Evolutionary conservation across 805 yeast species (phyloP), one percentile per base, ranked within the genome.

Genomic region (Candida tammaniensis): DNA sequence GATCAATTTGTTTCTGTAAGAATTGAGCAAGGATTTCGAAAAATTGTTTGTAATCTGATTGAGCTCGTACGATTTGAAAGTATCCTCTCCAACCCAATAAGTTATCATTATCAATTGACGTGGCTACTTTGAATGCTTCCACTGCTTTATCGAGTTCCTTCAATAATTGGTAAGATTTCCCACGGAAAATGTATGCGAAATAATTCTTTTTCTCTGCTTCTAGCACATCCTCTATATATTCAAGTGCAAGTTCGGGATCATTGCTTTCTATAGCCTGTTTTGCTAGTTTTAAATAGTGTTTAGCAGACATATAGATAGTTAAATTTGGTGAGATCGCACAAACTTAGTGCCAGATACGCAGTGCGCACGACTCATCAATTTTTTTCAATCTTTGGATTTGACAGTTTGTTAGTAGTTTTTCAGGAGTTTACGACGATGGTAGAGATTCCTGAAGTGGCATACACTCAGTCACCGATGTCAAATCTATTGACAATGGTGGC

Each of bases 41-140:
- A 53, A 73, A 80, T 2, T 56, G 36, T 4, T 53, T 48, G 42
- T 60, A 63, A 35, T 75, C 70, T 3, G 63, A 52, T 20, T 47
- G 44, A 9, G 57, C 47, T 35, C 60, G 58, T 8, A 60, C 65
- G 0, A 77, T 55, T 30, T 75, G 71, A 39, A 78, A 59, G 39
- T 81, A 67, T 1, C 98, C 98, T 49, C 85, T 86, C 94, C 93
- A 89, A 0, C 88, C 94, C 17, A 74, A 54, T 1, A 78, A 43
- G 32, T 80, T 76, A 2, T 64, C 62, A 0, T 76, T 70, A 18
- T 77, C 72, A 1, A 79, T 33, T 5, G 53, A 47, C 3, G 76
- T 70, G 0, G 88, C 88, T 14, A 48, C 51, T 19, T 49, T 47
- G 47, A 80, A 82, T 8, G 71, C 54, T 17, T 42, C 43, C 9